A percentile compares a stretch with the other conserved stretches of the same genome.
Evolutionary conservation across 768 basidiomycete genomes (phyloP).

Genomic region (Termitomyces sp.): DNA sequence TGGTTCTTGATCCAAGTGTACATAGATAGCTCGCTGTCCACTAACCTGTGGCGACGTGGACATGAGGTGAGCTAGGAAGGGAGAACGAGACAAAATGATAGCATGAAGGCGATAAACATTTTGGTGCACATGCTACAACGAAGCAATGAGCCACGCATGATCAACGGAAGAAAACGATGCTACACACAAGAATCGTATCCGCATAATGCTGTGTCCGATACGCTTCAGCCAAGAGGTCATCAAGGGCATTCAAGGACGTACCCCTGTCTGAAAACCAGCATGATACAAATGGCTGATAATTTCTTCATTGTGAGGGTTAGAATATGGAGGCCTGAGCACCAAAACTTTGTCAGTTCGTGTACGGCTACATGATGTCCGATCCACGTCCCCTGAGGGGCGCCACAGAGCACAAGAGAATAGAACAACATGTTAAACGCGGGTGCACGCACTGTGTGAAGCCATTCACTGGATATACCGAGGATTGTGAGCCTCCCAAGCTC

Average conservation of each 20-base stretch:
- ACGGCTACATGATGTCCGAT: conserved; percentile 15
- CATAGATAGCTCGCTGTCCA: conserved; percentile 68
- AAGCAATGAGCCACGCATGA: conserved; percentile 7
- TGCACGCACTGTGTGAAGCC: conserved; percentile 60
- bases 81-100: conserved; percentile 85
- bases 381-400: conserved; percentile 5
- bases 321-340: conserved; percentile 45
- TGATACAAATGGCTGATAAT: conserved; percentile 79
- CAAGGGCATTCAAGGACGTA: conserved; percentile 35
- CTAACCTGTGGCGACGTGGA: conserved; percentile 70
- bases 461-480: conserved; percentile 47
- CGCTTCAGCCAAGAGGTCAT: conserved; percentile 14
- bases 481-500: conserved; percentile 35
- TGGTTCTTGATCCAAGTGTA: conserved; percentile 75
- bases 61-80: conserved; percentile 86
- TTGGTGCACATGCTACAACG: conserved; percentile 66
- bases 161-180: conserved; percentile 4
- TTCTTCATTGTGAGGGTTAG: conserved; percentile 70
- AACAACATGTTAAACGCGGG: conserved; percentile 5
- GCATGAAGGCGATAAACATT: conserved; percentile 76
- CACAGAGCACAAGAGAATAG: conserved; percentile 7
- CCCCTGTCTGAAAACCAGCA: conserved; percentile 79
- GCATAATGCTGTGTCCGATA: conserved; percentile 64
- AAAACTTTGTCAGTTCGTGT: conserved; percentile 13
- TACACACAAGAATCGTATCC: conserved; percentile 73